Evolutionary conservation across 805 yeast genomes (phyloP).

Genomic region (Huiozyma naganishii): DNA sequence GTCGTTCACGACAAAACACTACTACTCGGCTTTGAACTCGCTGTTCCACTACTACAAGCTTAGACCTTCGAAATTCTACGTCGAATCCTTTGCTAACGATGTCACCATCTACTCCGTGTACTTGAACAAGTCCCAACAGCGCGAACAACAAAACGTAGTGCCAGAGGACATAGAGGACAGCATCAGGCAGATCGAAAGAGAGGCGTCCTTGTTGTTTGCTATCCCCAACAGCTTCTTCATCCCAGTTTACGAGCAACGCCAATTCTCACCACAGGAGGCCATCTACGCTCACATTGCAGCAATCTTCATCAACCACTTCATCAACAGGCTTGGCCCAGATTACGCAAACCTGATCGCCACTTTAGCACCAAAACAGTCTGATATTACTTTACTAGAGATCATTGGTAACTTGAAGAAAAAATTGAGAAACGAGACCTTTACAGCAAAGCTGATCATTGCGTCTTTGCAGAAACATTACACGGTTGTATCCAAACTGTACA

Average conservation of each 20-base stretch:
- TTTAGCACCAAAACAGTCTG: constrained; percentile 49
- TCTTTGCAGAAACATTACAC: constrained; percentile 61
- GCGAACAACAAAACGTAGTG: constrained; percentile 21
- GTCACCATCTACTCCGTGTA: constrained; percentile 80
- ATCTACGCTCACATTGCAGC: constrained; percentile 91
- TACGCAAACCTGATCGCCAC: constrained; percentile 58
- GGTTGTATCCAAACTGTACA: constrained; percentile 71
- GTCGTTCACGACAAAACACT: constrained; percentile 74
- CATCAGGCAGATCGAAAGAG: constrained; percentile 82
- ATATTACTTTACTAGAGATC: constrained; percentile 58
- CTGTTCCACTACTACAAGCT: constrained; percentile 83
- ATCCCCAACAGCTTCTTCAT: constrained; percentile 81
- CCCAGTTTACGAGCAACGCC: constrained; percentile 57
- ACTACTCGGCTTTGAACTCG: constrained; percentile 76
- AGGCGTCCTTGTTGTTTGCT: constrained; percentile 84
- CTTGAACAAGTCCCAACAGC: constrained; percentile 49
- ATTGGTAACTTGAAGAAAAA: constrained; percentile 75
- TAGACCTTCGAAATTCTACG: constrained; percentile 77
- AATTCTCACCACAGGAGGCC: constrained; percentile 85
- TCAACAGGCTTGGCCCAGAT: constrained; percentile 89
- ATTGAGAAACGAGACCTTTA: constrained; percentile 85
- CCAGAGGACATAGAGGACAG: constrained; percentile 44
- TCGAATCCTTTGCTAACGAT: constrained; percentile 61
- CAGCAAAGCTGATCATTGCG: constrained; percentile 72
- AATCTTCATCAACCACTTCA: constrained; percentile 85